Conservation (phyloP, 2,329 filamentous ascomycete genomes). For the Neodidymelliopsis sp. region DNA sequence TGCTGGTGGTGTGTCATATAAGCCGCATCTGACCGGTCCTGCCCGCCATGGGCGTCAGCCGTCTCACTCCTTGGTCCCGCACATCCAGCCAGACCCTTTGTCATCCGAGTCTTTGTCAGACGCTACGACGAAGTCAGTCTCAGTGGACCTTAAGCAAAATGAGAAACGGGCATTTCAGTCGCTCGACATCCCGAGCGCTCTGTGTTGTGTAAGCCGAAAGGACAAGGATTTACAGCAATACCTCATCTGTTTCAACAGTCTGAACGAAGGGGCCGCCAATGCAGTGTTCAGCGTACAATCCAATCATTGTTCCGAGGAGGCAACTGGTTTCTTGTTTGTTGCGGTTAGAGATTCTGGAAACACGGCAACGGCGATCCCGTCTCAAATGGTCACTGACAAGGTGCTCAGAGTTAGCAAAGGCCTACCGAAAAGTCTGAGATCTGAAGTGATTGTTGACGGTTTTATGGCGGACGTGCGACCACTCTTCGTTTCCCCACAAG, state of each 20-base stretch:
- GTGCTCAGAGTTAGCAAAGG: slow-evolving; percentile 45
- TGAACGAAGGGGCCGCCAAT: slow-evolving; percentile 47
- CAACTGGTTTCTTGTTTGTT: slow-evolving; percentile 25
- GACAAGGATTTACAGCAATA: slow-evolving; percentile 5
- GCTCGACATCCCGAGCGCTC: slow-evolving; percentile 15
- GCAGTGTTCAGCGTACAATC: slow-evolving; percentile 39
- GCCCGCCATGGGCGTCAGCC: slow-evolving; percentile 11
- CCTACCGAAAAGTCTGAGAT: slow-evolving; percentile 32
- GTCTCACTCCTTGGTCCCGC: slow-evolving; percentile 13
- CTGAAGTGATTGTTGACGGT: slow-evolving; percentile 34
- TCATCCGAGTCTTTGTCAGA: not conserved
- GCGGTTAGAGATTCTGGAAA: slow-evolving; percentile 14
- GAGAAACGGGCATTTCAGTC: slow-evolving; percentile 17
- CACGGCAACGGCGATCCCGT: slow-evolving; percentile 17
- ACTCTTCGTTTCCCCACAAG: slow-evolving; percentile 30
- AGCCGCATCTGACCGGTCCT: not conserved
- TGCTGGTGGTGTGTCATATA: slow-evolving; percentile 14
- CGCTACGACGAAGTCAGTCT: not conserved
- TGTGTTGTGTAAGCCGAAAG: slow-evolving; percentile 25
- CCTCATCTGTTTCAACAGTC: slow-evolving; percentile 31
- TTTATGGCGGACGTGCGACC: slow-evolving; percentile 39
- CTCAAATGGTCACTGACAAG: slow-evolving; percentile 20
- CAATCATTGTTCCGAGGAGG: not conserved
- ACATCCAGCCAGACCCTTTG: not conserved
- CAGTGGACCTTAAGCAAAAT: slow-evolving; percentile 11